Evolutionary conservation across 352 stramenopile genomes (phyloP), one percentile per base, ranked within the genome.

Genomic region (Phytopythium sindhum): DNA sequence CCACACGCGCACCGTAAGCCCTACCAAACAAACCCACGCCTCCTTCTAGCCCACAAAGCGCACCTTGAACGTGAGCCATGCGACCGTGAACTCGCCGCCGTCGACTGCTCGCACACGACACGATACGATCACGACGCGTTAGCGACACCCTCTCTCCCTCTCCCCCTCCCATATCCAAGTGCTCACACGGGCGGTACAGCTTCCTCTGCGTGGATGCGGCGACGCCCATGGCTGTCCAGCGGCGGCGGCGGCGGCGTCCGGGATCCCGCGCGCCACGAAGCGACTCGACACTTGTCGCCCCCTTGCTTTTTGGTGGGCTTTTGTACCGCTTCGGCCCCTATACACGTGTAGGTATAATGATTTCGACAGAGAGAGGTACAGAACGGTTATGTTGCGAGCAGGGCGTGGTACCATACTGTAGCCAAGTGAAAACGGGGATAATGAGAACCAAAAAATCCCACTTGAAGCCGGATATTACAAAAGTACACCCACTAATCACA

Each of bases 1-100:
- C 8, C n/a, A 9, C 31, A 24, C 8, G 1, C 29, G 21, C 23
- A 51, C 35, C 23, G n/a, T 42, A 0, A 47, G 54, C 23, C 3
- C 29, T n/a, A 4, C 24, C n/a, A 19, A 2, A 33, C 54, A 17
- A 23, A n/a, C n/a, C n/a, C n/a, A 24, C 29, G 50, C 26, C 50
- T 12, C 15, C 33, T 23, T 48, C 51, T 14, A 12, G 17, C 6
- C 26, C 23, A 7, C 17, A 29, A 26, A 14, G 7, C 61, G 12
- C 58, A 93, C 86, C 80, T 93, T 93, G 69, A 95, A 95, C 44
- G 86, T 92, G 47, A 95, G 74, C 86, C 86, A 95, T 57, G 82
- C 86, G 66, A 95, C 84, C 39, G 78, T 91, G 69, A 95, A 93
- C 61, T 93, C 86, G 12, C 80, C 78, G 2, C 74, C 69, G 23